Percentiles rank a stretch among this genome's conserved stretches.
These are phyloP conservation scores for Cladosporium sp. DNA, from an alignment of 2,329 filamentous ascomycete species.

Conservation along the genomic window DNA sequence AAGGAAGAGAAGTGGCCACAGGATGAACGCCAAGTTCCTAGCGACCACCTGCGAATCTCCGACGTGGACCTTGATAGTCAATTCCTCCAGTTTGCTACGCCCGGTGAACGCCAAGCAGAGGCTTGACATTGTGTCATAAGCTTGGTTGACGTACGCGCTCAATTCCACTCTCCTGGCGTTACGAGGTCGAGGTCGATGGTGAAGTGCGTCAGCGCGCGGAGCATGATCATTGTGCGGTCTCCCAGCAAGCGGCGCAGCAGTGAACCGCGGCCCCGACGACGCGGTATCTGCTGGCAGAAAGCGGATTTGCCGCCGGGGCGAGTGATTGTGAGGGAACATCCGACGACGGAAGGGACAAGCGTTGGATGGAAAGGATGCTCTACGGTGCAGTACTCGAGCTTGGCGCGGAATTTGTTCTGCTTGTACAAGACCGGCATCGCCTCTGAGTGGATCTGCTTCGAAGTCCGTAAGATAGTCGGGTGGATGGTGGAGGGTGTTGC, in stretches of 20 bases:
- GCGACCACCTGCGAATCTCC: no score
- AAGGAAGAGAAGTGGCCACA: no score
- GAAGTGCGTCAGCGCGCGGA: background rate
- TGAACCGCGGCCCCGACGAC: background rate
- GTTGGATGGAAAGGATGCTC: no score
- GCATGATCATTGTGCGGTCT: background rate
- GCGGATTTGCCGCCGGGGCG: no score
- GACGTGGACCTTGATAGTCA: no score
- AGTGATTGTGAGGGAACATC: background rate
- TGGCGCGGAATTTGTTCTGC: background rate
- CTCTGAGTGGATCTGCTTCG: no score
- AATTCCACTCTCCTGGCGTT: background rate
- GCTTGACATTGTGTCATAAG: background rate
- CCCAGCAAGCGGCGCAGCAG: background rate
- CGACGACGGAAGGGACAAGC: no score
- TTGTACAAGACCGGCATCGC: background rate
- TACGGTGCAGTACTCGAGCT: background rate
- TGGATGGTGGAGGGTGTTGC: no score
- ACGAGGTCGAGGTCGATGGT: background rate
- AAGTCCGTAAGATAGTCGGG: no score
- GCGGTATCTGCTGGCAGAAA: background rate
- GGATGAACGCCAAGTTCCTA: no score
- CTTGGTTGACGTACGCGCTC: background rate
- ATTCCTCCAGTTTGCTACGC: no score
- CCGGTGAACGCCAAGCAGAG: background rate